Percentiles rank a stretch among this genome's conserved stretches.
Evolutionary conservation across 176 grass and related monocot species (phyloP).

Genomic region (Avena sativa): DNA sequence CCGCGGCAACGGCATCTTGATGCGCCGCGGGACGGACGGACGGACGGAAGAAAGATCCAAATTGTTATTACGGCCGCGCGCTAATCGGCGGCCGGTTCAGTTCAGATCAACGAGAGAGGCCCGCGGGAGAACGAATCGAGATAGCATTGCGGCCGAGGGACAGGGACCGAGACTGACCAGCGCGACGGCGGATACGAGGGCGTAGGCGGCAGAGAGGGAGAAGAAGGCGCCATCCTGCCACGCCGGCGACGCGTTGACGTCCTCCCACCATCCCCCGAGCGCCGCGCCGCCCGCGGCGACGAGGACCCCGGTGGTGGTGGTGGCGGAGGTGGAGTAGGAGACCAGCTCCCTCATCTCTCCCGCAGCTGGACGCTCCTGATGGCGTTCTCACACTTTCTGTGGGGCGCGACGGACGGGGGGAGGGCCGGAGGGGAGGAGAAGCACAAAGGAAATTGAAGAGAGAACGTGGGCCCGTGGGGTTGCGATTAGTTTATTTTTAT

Average conservation of each 20-base stretch:
- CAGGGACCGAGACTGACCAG: slow-evolving; percentile 49
- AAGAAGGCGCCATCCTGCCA: slow-evolving; percentile 93
- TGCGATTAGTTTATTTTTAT: neutral
- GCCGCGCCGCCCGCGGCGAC: neutral
- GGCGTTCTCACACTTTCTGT: slow-evolving; percentile 16
- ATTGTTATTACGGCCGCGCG: neutral
- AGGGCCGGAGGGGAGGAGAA: neutral
- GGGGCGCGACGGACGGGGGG: neutral
- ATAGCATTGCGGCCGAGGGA: neutral
- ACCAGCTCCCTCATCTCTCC: slow-evolving; percentile 41
- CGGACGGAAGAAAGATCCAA: neutral
- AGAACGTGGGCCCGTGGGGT: neutral
- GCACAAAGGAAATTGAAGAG: neutral
- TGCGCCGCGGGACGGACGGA: neutral
- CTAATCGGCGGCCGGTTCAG: slow-evolving; percentile 13
- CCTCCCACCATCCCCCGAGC: slow-evolving; percentile 69
- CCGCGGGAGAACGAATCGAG: neutral
- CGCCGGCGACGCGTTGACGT: slow-evolving; percentile 69
- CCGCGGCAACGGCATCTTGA: neutral
- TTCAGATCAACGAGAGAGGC: neutral
- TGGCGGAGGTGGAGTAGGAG: slow-evolving; percentile 17
- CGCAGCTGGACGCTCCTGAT: neutral
- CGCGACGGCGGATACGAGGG: slow-evolving; percentile 78
- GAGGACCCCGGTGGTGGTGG: neutral
- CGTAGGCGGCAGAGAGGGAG: slow-evolving; percentile 83